Evolutionary conservation across 2,329 filamentous ascomycete species (phyloP).

Genomic region (Arachnomyces sp.): DNA sequence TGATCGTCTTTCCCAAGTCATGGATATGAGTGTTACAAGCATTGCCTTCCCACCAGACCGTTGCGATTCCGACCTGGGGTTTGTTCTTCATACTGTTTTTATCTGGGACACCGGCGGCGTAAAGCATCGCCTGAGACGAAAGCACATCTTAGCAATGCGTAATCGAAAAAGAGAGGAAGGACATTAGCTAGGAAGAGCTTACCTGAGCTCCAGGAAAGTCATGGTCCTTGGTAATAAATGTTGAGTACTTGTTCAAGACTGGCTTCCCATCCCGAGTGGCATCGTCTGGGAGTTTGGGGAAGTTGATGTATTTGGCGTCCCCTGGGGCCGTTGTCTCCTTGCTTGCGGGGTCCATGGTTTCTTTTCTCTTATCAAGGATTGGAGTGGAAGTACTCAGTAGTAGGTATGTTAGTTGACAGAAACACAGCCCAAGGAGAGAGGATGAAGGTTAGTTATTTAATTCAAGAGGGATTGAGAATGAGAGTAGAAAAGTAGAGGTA

Average conservation of each 20-base stretch:
- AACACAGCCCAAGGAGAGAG: too few species aligned
- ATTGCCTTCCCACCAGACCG: slow-evolving; percentile 97
- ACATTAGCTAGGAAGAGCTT: slow-evolving; percentile 13
- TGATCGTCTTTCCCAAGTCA: slow-evolving; percentile 80
- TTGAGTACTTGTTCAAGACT: slow-evolving; percentile 79
- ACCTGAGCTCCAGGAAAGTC: slow-evolving; percentile 89
- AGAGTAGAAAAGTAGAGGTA: too few species aligned
- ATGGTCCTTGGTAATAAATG: slow-evolving; percentile 72
- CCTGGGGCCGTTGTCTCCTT: slow-evolving; percentile 25
- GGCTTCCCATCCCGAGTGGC: slow-evolving; percentile 50
- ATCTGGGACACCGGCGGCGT: slow-evolving; percentile 81
- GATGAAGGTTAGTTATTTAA: too few species aligned
- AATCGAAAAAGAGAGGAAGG: slow-evolving; percentile 6
- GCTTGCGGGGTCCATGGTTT: too few species aligned
- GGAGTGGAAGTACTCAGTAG: too few species aligned
- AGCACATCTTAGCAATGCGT: background rate
- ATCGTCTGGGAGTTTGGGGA: slow-evolving; percentile 47
- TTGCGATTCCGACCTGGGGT: slow-evolving; percentile 83
- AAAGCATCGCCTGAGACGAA: slow-evolving; percentile 73
- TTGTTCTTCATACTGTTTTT: slow-evolving; percentile 79
- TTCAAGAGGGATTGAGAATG: too few species aligned
- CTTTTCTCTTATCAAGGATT: too few species aligned
- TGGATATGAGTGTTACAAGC: slow-evolving; percentile 79
- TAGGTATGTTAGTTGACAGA: too few species aligned
- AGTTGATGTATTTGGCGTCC: slow-evolving; percentile 49